Base-by-base conservation (phyloP, 1,284 basidiomycete genomes). In the Vanrija pseudolonga region DNA sequence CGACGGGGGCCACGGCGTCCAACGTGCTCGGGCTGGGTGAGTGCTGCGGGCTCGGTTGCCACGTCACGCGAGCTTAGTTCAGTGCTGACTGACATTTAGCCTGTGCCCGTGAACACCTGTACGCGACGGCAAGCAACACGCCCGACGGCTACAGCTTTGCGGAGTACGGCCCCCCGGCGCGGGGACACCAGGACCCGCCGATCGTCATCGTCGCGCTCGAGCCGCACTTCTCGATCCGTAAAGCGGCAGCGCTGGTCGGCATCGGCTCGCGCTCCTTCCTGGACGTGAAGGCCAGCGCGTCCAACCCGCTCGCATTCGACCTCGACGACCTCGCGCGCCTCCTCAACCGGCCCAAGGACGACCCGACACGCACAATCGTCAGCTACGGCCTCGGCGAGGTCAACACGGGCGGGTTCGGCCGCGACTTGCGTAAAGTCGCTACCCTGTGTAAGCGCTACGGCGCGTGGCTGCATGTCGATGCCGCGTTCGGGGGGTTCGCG, bases 401-500 rank as follows among this genome's bases (percentile, higher is more conserved):
- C 28, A 82, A 81, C 60, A 81, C 80, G 54, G 79, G 79, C 19
- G 77, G 71, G 3, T 76, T 77, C 49, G 78, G 74, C 3, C 65
- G 63, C 11, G 62, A 69, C 14, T 52, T 77, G 24, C 59, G 53
- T 14, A 53, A 63, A 3, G 67, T 81, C 11, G 69, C 75, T 4
- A 53, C 47, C 4, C 60, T 81, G 24, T 80, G 79, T 52, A 71
- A 73, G 48, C 38, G 55, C 24, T 77, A 78, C 55, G 65, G 61
- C 6, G 78, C 77, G 0, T 82, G 80, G 80, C 61, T 82, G 3
- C 80, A 82, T 60, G 67, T 81, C 32, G 81, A 81, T 62, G 80
- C 76, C 5, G 78, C 80, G 3, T 82, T 82, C 50, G 78, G 77
- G 3, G 79, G 77, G 0, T 81, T 82, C 46, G 79, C 76, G 0